These are phyloP conservation scores for Sequoia sempervirens DNA, from an alignment of 75 land plant species.

Conservation along the genomic window DNA sequence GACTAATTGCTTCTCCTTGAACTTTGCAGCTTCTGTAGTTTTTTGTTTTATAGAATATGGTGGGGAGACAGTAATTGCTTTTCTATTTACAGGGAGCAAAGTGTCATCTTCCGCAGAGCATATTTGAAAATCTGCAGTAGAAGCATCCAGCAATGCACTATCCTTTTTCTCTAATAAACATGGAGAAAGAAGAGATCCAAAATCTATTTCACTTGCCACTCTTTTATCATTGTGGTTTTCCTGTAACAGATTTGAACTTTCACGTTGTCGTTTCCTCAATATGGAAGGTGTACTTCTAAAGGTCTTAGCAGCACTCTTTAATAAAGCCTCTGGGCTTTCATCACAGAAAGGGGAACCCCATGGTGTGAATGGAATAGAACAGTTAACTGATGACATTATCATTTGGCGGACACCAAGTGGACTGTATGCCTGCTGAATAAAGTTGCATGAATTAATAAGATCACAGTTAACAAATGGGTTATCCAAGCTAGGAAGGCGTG, in stretches of 20 bases:
- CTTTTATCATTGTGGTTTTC: conserved; percentile 42
- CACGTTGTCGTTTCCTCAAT: conserved; percentile 75
- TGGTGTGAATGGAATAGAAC: conserved; percentile 39
- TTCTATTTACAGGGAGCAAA: background rate
- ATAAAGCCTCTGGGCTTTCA: conserved; percentile 58
- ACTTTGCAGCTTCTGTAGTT: background rate
- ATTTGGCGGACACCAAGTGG: conserved; percentile 87
- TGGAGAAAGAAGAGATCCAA: conserved; percentile 1
- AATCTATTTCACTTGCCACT: conserved; percentile 20
- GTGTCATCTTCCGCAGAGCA: conserved; percentile 21
- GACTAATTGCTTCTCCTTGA: background rate
- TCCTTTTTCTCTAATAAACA: conserved; percentile 16
- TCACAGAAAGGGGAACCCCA: conserved; percentile 60
- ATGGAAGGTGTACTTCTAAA: conserved; percentile 79
- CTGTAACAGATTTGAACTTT: conserved; percentile 43
- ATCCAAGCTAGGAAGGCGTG: conserved; percentile 72
- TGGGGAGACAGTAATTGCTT: conserved; percentile 2
- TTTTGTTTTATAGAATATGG: conserved; percentile 13
- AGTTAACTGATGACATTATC: conserved; percentile 69
- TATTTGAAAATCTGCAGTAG: background rate
- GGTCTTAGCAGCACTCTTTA: conserved; percentile 72
- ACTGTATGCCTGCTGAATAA: conserved; percentile 76
- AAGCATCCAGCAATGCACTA: conserved; percentile 22
- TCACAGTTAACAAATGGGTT: conserved; percentile 89
- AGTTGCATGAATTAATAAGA: conserved; percentile 49